Base-by-base conservation (phyloP, 768 basidiomycete species). In the Auriculariales sp. region DNA sequence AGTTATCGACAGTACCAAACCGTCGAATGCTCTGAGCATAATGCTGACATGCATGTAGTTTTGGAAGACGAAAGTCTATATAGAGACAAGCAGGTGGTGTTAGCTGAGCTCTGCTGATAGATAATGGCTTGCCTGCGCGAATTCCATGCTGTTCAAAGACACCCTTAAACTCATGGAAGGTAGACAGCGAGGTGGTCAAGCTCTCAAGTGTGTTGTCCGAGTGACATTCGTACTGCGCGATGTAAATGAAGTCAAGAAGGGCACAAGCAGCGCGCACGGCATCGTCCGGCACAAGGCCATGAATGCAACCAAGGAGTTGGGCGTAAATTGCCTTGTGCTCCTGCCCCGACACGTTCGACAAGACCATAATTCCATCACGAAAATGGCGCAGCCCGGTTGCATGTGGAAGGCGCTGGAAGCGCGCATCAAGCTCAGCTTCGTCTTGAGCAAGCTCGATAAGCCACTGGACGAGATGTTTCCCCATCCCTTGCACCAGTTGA, bases 31-130 rank as follows among this genome's bases (percentile, higher is more conserved):
- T 24, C 1, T 49, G 4, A 1, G 51, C 10, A 53, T 69, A 71
- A 51, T 73, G 72, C 1, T 24, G 30, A 2, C 62, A 52, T 15
- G 54, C 62, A 50, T 72, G 70, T 1, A 73, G 52, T 51, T 73
- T 73, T 0, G 68, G 68, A 17, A 73, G 57, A 42, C 71, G 68
- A 55, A 70, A 71, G 32, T 48, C n/a, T n/a, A 15, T 19, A 29
- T 25, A 44, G 3, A 10, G 15, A 7, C 22, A 19, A 49, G 3
- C n/a, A n/a, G n/a, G n/a, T n/a, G n/a, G n/a, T 55, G 49, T 7
- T 47, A 14, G 47, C 48, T 50, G 7, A 44, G 14, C n/a, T 33
- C 28, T n/a, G 6, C 29, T 14, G 17, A 46, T 7, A n/a, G 7
- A 46, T 5, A n/a, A n/a, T 10, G 45, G 62, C 5, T 12, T 59